These are phyloP conservation scores for Mucor velutinosus DNA, from an alignment of 371 early-diverging fungal species.

Conservation along the genomic window DNA sequence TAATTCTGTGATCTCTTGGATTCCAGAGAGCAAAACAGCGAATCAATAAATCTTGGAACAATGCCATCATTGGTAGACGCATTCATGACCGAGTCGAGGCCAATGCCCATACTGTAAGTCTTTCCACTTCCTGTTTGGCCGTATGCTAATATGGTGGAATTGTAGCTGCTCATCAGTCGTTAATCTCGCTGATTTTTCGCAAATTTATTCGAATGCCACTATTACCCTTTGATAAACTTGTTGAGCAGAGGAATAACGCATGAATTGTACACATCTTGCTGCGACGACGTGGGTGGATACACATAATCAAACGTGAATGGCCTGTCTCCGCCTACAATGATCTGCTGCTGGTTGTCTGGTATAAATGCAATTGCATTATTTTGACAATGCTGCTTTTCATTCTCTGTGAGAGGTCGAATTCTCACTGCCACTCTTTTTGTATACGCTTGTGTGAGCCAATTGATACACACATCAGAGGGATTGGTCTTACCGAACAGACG, in stretches of 20 bases:
- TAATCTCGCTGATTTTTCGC: slow-evolving; percentile 1
- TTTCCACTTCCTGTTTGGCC: slow-evolving; percentile 65
- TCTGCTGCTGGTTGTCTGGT: slow-evolving; percentile 60
- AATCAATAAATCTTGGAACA: slow-evolving; percentile 82
- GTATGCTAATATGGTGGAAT: slow-evolving; percentile 1
- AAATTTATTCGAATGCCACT: background rate
- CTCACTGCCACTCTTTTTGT: slow-evolving; percentile 70
- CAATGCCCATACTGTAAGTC: slow-evolving; percentile 55
- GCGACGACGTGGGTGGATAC: slow-evolving; percentile 72
- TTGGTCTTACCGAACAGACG: slow-evolving; percentile 25
- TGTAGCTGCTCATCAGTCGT: background rate
- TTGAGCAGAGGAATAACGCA: slow-evolving; percentile 74
- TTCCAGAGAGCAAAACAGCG: slow-evolving; percentile 57
- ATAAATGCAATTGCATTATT: slow-evolving; percentile 63
- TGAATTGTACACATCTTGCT: slow-evolving; percentile 71
- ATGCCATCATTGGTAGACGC: slow-evolving; percentile 60
- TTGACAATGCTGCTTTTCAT: slow-evolving; percentile 68
- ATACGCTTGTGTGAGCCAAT: background rate
- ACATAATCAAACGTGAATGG: slow-evolving; percentile 89
- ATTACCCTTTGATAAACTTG: slow-evolving; percentile 87
- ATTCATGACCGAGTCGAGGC: slow-evolving; percentile 35
- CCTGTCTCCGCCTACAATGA: slow-evolving; percentile 60
- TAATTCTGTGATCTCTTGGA: slow-evolving; percentile 40
- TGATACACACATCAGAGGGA: background rate
- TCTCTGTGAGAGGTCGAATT: slow-evolving; percentile 74